A percentile compares a stretch with the other conserved stretches of the same genome.
phyloP scores from a whole-genome alignment of 345 rosid genomes.

The Cardamine chenopodiifolia region DNA sequence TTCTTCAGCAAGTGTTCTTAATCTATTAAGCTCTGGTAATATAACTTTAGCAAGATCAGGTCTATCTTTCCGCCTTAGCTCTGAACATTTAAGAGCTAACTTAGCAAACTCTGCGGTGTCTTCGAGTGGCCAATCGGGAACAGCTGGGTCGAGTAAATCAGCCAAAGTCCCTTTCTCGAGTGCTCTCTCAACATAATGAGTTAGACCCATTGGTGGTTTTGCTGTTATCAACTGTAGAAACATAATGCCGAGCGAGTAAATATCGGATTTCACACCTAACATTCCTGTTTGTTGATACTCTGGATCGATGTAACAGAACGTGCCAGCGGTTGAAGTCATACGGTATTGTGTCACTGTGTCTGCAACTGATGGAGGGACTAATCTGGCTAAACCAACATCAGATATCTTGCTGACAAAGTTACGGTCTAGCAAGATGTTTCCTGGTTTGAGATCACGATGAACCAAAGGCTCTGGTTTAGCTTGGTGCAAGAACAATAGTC shows the following conservation, averaged over 20 bases:
- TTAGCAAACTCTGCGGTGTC: conserved; percentile 64
- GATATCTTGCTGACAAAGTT: conserved; percentile 91
- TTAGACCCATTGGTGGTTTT: conserved; percentile 83
- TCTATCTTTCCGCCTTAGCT: conserved; percentile 79
- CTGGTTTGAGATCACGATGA: conserved; percentile 93
- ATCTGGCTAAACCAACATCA: conserved; percentile 89
- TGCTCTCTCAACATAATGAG: conserved; percentile 72
- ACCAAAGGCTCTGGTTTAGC: conserved; percentile 90
- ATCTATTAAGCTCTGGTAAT: conserved; percentile 66
- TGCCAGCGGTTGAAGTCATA: conserved; percentile 91
- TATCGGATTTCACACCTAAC: conserved; percentile 85
- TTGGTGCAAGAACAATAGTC: conserved; percentile 81
- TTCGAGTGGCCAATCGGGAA: conserved; percentile 75
- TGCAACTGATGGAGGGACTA: conserved; percentile 84
- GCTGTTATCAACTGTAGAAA: conserved; percentile 75
- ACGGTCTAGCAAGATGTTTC: conserved; percentile 79
- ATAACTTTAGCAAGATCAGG: conserved; percentile 77
- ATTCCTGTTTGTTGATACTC: conserved; percentile 96
- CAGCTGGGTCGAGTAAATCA: conserved; percentile 67
- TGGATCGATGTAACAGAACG: conserved; percentile 91
- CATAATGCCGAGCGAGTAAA: conserved; percentile 83
- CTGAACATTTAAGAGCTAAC: conserved; percentile 67
- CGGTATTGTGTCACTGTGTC: conserved; percentile 83
- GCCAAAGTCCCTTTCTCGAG: conserved; percentile 63
- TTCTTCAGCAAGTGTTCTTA: conserved; percentile 72